A percentile compares a stretch with the other conserved stretches of the same genome.
Conservation (phyloP, 2,329 filamentous ascomycete genomes). For the Fusarium avenaceum region DNA sequence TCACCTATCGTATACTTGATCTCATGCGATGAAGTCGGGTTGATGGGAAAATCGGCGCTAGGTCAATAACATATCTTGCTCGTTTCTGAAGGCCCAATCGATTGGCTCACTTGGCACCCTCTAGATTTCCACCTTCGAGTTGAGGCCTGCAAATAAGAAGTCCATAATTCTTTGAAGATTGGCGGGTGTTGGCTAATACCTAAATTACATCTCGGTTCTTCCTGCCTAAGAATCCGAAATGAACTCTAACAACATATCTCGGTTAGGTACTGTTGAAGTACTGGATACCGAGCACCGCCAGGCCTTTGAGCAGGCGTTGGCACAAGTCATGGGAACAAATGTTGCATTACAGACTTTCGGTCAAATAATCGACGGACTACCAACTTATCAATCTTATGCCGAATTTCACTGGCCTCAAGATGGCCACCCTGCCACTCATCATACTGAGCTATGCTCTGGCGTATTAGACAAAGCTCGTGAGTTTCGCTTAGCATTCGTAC, state of each 20-base stretch:
- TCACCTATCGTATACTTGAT: too few relatives aligned
- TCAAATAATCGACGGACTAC: constrained; percentile 28
- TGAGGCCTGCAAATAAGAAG: too few relatives aligned
- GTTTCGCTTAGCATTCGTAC: background rate
- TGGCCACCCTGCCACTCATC: background rate
- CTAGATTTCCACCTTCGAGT: too few relatives aligned
- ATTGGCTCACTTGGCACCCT: too few relatives aligned
- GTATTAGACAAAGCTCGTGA: constrained; percentile 6
- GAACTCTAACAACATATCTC: background rate
- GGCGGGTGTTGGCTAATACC: too few relatives aligned
- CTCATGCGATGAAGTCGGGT: too few relatives aligned
- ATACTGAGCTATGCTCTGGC: background rate
- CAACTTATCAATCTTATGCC: background rate
- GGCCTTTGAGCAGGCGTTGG: background rate
- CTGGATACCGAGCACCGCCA: rapidly evolving
- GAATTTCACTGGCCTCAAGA: background rate
- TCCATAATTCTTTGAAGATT: too few relatives aligned
- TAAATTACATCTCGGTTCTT: too few relatives aligned
- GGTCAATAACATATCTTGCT: too few relatives aligned
- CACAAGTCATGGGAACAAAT: background rate
- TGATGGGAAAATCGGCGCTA: too few relatives aligned
- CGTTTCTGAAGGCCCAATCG: too few relatives aligned
- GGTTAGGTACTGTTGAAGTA: background rate
- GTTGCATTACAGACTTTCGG: background rate
- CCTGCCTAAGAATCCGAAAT: background rate